Percentiles rank a stretch among this genome's conserved stretches.
phyloP scores from a whole-genome alignment of 2,329 filamentous ascomycete species.

The Ceratocystis huliohia region DNA sequence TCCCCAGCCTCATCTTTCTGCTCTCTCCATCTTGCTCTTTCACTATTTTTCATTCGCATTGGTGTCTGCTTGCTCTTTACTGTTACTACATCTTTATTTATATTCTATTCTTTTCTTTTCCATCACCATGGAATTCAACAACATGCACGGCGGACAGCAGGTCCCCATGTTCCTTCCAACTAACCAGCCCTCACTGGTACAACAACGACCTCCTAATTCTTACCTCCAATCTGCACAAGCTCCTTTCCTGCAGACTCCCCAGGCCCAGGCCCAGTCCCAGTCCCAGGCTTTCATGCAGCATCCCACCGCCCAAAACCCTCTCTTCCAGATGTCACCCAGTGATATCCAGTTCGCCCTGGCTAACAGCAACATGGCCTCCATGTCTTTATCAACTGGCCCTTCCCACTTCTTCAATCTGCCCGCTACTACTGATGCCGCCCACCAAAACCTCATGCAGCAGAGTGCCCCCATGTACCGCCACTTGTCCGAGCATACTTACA shows the following conservation, averaged over 20 bases:
- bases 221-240: neutral
- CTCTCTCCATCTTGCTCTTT: neutral
- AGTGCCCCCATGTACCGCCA: neutral
- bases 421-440: neutral
- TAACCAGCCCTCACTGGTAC: constrained; percentile 1
- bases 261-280: neutral
- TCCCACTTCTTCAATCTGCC: neutral
- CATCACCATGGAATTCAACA: constrained; percentile 12
- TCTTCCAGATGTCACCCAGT: neutral
- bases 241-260: constrained; percentile 4
- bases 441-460: constrained; percentile 2
- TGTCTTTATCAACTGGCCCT: constrained; percentile 1
- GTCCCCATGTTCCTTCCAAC: constrained; percentile 4
- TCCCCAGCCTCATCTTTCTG: constrained; percentile 11
- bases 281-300: constrained; percentile 7
- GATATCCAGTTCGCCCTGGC: constrained; percentile 4
- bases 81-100: neutral
- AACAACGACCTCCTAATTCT: constrained; percentile 2
- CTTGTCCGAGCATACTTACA: neutral
- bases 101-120: neutral
- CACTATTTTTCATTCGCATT: constrained; percentile 2
- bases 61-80: neutral
- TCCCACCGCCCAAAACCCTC: neutral
- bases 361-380: constrained; percentile 6
- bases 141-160: constrained; percentile 1